These are phyloP conservation scores for Cichorium intybus DNA, from an alignment of 140 eudicot genomes.

Conservation along the genomic window DNA sequence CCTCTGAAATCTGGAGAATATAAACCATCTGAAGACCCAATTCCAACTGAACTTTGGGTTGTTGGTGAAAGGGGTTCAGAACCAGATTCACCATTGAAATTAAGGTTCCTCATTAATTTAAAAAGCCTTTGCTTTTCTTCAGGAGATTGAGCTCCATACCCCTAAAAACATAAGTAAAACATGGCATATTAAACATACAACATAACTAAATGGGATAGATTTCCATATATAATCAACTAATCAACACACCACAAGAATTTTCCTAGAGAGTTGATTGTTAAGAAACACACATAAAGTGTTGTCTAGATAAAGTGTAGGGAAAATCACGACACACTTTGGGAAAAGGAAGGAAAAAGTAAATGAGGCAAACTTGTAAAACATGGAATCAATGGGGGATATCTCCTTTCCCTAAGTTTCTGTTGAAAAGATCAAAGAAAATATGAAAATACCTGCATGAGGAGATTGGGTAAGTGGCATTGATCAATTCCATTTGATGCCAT, in stretches of 20 bases:
- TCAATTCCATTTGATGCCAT: constrained; percentile 74
- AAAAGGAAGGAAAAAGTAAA: too few species aligned
- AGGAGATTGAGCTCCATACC: too few species aligned
- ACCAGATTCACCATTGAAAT: too few species aligned
- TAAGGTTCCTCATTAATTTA: too few species aligned
- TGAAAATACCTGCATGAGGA: constrained; percentile 84
- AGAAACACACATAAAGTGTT: too few species aligned
- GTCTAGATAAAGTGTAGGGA: too few species aligned
- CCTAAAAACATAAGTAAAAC: too few species aligned
- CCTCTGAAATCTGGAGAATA: constrained; percentile 85
- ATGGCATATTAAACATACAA: constrained; percentile 23
- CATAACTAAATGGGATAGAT: neutral
- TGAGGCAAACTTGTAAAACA: too few species aligned
- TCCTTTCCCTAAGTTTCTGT: neutral
- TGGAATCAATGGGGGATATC: too few species aligned
- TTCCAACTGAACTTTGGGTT: constrained; percentile 62
- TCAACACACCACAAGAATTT: neutral
- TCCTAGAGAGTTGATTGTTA: neutral
- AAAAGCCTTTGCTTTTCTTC: too few species aligned
- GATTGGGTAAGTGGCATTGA: constrained; percentile 66
- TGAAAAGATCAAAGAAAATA: neutral
- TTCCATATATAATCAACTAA: neutral
- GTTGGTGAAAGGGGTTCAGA: too few species aligned
- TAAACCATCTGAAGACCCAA: constrained; percentile 58
- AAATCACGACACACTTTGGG: too few species aligned